Evolutionary conservation across 2,329 filamentous ascomycete species (phyloP), one percentile per base, ranked within the genome.

Genomic region (Ramularia endophylla): DNA sequence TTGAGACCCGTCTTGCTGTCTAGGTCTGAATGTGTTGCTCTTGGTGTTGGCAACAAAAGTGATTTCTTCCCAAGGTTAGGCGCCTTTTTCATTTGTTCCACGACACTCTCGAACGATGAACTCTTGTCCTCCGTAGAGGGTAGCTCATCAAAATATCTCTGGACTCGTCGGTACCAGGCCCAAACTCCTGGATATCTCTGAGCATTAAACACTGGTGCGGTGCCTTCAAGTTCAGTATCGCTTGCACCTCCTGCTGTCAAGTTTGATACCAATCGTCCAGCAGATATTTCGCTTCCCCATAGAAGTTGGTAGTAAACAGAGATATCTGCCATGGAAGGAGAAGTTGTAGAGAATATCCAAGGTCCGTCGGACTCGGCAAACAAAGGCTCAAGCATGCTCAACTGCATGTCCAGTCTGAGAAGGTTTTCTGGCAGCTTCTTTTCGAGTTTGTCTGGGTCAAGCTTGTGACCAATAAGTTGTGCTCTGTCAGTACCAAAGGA

Each of bases 201-300:
- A 4, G 48, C 40, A 44, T 65, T 68, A 42, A 65, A 68, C 6
- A 68, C 63, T 2, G 47, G 39, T 4, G 37, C 42, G 7, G 48
- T 47, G 1, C 40, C 38, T 7, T 53, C 55, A 5, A 47, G 42
- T 2, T 58, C 43, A 1, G 52, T 46, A 43, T 67, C 60, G 8
- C 38, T 6, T 3, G 57, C 56, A 2, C 54, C 59, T 8, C 65
- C 65, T 8, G 53, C 61, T 0, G 60, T 66, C 1, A 69, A 46
- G 41, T 66, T 59, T 6, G 58, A 50, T 16, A 64, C 55, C 0
- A 61, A 56, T 9, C 54, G 52, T 0, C 65, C 65, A 4, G 49
- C 49, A 1, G 63, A 58, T 17, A 69, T 66, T 12, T 66, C 63
- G 1, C 54, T 48, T 5, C 60, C 66, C 66, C 66, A 69, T 1